phyloP scores from a whole-genome alignment of 257 asterid genomes.

The Oldenlandia corymbosa region DNA sequence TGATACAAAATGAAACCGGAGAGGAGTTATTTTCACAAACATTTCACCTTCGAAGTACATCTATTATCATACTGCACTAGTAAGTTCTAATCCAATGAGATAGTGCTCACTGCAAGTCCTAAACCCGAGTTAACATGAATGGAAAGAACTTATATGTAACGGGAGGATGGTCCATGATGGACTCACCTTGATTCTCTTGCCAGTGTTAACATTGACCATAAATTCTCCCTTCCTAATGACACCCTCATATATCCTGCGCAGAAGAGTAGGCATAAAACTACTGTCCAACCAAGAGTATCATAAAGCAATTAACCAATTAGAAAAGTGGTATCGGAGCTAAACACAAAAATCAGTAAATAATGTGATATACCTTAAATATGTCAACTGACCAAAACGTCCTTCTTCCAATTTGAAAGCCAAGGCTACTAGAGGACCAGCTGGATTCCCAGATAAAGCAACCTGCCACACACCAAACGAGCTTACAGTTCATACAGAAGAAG shows the following conservation, averaged over 20 bases:
- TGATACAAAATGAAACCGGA: conserved; percentile 22
- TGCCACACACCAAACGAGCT: conserved; percentile 24
- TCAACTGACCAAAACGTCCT: conserved; percentile 91
- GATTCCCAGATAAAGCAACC: conserved; percentile 82
- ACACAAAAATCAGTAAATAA: not conserved
- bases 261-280: conserved; percentile 12
- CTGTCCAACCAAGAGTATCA: conserved; percentile 1
- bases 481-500: not conserved
- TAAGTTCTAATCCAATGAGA: not conserved
- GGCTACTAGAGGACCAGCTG: conserved; percentile 92
- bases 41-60: not conserved
- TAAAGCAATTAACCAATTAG: not conserved
- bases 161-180: not conserved
- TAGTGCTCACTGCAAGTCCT: not conserved
- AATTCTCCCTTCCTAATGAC: conserved; percentile 90
- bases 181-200: conserved; percentile 89
- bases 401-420: conserved; percentile 96
- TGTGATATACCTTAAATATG: conserved; percentile 71
- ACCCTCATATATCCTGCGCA: conserved; percentile 86
- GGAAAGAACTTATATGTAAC: not conserved
- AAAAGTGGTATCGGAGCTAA: not conserved
- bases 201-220: conserved; percentile 76
- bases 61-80: not conserved
- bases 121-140: not conserved
- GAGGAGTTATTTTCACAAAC: not conserved